Conservation (phyloP, 2,329 filamentous ascomycete genomes). For the Chaetothyriales sp. region DNA sequence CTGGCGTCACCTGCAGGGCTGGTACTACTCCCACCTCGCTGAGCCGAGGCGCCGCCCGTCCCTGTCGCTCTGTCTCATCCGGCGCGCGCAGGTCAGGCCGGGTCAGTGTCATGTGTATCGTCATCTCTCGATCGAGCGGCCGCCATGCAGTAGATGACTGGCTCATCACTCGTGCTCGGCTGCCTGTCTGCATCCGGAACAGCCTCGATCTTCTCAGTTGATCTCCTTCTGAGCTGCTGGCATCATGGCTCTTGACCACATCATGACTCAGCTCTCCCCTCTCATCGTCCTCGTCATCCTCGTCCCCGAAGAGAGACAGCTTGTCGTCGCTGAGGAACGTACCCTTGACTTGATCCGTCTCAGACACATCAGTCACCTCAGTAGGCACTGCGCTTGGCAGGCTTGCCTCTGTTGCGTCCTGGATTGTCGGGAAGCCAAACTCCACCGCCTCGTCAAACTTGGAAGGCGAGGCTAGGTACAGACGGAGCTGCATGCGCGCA, state of each 20-base stretch:
- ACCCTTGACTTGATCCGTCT: constrained; percentile 31
- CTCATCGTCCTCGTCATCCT: constrained; percentile 14
- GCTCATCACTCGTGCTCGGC: constrained; percentile 12
- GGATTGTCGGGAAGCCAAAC: constrained; percentile 62
- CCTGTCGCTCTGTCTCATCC: constrained; percentile 48
- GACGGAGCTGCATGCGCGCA: constrained; percentile 67
- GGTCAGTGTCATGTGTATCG: constrained; percentile 86
- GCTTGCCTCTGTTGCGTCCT: constrained; percentile 1
- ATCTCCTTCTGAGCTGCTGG: constrained; percentile 16
- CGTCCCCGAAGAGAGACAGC: constrained; percentile 27
- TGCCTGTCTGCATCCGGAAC: constrained; percentile 7
- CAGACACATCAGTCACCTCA: constrained; percentile 9
- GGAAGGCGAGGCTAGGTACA: constrained; percentile 74
- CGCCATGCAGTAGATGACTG: constrained; percentile 36
- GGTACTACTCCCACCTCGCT: constrained; percentile 28
- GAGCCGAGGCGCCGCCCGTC: constrained; percentile 38
- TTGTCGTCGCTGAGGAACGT: constrained; percentile 38
- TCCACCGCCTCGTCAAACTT: constrained; percentile 93
- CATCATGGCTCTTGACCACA: constrained; percentile 14
- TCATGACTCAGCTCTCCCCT: constrained; percentile 18
- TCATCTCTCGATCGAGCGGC: constrained; percentile 68
- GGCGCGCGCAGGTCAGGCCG: constrained; percentile 58
- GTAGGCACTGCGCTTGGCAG: neutral
- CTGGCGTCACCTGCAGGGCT: neutral
- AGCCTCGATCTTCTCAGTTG: constrained; percentile 9